Conservation (phyloP, 306 rosid genomes). For the Citrullus colocynthis region DNA sequence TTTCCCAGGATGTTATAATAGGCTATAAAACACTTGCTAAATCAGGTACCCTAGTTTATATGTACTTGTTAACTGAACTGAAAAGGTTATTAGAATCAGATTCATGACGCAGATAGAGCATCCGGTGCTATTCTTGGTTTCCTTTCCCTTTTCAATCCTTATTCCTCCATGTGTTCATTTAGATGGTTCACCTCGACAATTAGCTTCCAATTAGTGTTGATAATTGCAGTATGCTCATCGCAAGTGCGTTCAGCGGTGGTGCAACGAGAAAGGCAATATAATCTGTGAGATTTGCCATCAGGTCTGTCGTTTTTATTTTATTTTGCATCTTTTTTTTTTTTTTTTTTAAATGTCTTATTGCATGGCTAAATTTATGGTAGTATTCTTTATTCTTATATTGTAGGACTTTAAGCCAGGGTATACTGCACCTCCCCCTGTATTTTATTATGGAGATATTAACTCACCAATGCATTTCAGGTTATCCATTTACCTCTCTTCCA, state of each 20-base stretch:
- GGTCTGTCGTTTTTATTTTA: slow-evolving; percentile 23
- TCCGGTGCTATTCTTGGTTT: neutral
- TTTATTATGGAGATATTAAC: slow-evolving; percentile 29
- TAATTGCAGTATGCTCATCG: slow-evolving; percentile 68
- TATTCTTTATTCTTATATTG: neutral
- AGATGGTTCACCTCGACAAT: slow-evolving; percentile 2
- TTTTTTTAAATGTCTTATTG: too few species aligned
- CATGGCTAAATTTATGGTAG: neutral
- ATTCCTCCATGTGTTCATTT: neutral
- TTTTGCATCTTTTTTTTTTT: too few species aligned
- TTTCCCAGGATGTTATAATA: neutral
- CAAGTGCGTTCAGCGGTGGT: slow-evolving; percentile 86
- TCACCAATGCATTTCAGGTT: slow-evolving; percentile 21
- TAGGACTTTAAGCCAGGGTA: slow-evolving; percentile 60
- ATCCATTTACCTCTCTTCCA: neutral
- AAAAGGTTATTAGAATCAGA: neutral
- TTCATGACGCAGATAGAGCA: neutral
- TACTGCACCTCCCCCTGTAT: slow-evolving; percentile 43
- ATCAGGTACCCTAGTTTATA: neutral
- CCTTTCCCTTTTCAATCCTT: neutral
- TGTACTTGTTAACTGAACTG: neutral
- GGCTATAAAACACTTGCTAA: neutral
- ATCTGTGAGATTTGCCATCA: slow-evolving; percentile 80
- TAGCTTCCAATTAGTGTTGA: slow-evolving; percentile 2
- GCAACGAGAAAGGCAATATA: slow-evolving; percentile 77